phyloP scores from a whole-genome alignment of 2,329 filamentous ascomycete species.

The Xylaria polymorpha region DNA sequence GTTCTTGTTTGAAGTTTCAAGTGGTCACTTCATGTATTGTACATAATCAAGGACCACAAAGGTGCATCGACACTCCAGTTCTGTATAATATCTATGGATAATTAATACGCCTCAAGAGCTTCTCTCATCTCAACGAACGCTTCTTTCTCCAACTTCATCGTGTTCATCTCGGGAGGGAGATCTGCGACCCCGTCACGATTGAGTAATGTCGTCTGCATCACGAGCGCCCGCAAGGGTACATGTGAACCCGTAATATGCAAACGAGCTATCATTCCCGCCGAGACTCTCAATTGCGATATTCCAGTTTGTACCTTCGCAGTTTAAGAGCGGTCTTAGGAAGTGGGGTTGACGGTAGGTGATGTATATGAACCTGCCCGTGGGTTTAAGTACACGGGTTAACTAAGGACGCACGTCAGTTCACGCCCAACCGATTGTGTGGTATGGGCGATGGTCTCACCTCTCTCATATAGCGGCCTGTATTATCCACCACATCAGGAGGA shows the following conservation, averaged over 20 bases:
- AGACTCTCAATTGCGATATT: conserved; percentile 57
- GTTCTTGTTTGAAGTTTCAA: no score
- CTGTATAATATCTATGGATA: no score
- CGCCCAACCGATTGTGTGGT: conserved; percentile 7
- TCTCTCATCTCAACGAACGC: no score
- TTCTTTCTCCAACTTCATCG: no score
- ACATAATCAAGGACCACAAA: no score
- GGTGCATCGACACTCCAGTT: no score
- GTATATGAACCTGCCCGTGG: conserved; percentile 62
- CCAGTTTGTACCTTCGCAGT: conserved; percentile 56
- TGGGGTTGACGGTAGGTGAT: conserved; percentile 67
- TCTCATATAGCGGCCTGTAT: conserved; percentile 60
- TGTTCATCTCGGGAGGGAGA: not conserved
- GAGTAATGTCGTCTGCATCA: conserved; percentile 6
- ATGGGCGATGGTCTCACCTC: conserved; percentile 54
- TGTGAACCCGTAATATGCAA: conserved; percentile 55
- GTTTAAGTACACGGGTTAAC: conserved; percentile 57
- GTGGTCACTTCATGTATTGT: no score
- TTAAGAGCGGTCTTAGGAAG: conserved; percentile 63
- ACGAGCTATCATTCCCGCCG: conserved; percentile 53
- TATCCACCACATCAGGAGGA: conserved; percentile 60
- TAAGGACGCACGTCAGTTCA: conserved; percentile 39
- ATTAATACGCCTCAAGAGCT: no score
- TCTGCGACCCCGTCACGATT: conserved; percentile 1
- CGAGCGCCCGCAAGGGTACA: conserved; percentile 7